Evolutionary conservation across 306 rosid species (phyloP).

Genomic region (Cucurbita ficifolia): DNA sequence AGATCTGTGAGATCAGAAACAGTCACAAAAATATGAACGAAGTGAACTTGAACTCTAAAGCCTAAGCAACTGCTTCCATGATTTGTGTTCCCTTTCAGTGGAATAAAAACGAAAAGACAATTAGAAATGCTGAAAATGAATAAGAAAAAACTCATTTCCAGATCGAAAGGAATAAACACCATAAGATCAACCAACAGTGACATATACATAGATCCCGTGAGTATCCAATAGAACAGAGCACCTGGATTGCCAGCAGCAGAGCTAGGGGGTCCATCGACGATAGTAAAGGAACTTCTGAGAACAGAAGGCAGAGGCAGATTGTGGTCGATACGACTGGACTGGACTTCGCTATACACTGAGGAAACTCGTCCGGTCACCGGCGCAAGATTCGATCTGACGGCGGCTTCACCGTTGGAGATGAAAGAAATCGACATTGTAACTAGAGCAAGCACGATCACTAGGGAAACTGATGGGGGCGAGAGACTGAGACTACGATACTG

Average conservation of each 20-base stretch:
- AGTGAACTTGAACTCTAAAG: not conserved
- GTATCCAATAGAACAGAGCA: constrained; percentile 2
- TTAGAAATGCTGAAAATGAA: not conserved
- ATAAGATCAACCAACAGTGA: not conserved
- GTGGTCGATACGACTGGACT: constrained; percentile 64
- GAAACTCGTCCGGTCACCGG: constrained; percentile 36
- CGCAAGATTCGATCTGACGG: not conserved
- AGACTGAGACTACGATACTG: not conserved
- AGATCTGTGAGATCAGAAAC: constrained; percentile 1
- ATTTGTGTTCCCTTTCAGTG: not conserved
- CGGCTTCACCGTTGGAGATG: constrained; percentile 30
- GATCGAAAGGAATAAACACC: not conserved
- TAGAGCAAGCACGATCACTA: not conserved
- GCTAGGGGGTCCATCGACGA: constrained; percentile 72
- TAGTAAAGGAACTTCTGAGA: constrained; percentile 44
- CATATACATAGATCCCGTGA: constrained; percentile 15
- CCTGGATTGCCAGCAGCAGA: constrained; percentile 97
- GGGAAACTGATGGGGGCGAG: not conserved
- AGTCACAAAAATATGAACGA: not conserved
- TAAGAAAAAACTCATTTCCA: not conserved
- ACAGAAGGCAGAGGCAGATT: constrained; percentile 77
- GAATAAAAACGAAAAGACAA: not conserved
- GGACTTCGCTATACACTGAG: constrained; percentile 77
- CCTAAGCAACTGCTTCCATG: not conserved
- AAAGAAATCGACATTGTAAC: constrained; percentile 37